Conservation (phyloP, 2,329 filamentous ascomycete species). For the Paraphoma sp. region DNA sequence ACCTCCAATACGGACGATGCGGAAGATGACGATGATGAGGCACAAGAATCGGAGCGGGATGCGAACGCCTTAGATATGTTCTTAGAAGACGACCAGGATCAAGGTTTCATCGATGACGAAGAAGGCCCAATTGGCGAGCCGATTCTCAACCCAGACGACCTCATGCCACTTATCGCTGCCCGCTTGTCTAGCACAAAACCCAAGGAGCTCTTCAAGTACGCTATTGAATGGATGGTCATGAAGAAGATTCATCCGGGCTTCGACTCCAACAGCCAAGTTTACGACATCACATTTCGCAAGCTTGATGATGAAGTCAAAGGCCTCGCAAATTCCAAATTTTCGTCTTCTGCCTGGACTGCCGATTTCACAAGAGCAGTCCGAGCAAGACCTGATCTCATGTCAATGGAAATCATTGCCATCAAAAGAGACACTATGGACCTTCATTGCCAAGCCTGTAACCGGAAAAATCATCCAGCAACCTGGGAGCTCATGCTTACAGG, state of each 20-base stretch:
- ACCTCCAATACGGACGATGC: slow-evolving; percentile 16
- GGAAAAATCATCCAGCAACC: slow-evolving; percentile 71
- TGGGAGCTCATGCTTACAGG: slow-evolving; percentile 69
- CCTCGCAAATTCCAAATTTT: slow-evolving; percentile 73
- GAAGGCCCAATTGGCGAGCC: slow-evolving; percentile 60
- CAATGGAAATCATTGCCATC: slow-evolving; percentile 35
- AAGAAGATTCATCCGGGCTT: slow-evolving; percentile 78
- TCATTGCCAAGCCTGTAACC: slow-evolving; percentile 74
- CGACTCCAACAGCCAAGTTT: slow-evolving; percentile 67
- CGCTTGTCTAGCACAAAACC: slow-evolving; percentile 70
- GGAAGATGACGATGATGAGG: slow-evolving; percentile 35
- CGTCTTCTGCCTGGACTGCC: slow-evolving; percentile 72
- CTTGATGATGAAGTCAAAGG: slow-evolving; percentile 74
- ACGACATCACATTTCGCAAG: slow-evolving; percentile 72
- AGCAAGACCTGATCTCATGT: slow-evolving; percentile 65
- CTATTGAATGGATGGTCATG: slow-evolving; percentile 82
- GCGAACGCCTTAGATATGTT: slow-evolving; percentile 47
- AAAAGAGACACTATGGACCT: slow-evolving; percentile 22
- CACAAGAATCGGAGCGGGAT: slow-evolving; percentile 27
- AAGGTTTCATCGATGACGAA: slow-evolving; percentile 69
- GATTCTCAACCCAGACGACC: slow-evolving; percentile 1
- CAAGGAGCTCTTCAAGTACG: slow-evolving; percentile 75
- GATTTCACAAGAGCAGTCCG: slow-evolving; percentile 71
- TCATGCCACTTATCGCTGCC: slow-evolving; percentile 3
- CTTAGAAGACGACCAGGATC: slow-evolving; percentile 62